phyloP scores from a whole-genome alignment of 1,284 basidiomycete genomes.

The Puccinia horiana region DNA sequence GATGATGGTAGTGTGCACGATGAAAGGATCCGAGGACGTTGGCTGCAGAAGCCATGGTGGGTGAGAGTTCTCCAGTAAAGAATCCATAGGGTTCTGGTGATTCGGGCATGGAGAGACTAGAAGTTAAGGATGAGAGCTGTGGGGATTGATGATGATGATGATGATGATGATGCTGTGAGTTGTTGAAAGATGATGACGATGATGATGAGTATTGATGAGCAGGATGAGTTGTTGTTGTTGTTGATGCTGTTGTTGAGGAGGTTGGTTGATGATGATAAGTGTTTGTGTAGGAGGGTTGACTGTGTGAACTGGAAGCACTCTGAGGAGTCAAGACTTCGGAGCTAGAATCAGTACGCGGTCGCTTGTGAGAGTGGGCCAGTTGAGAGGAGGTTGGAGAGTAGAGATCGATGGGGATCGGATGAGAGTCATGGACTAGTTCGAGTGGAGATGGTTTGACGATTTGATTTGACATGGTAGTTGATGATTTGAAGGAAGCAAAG shows the following conservation, averaged over 20 bases:
- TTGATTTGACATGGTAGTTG: conserved; percentile 3
- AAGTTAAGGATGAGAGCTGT: conserved; percentile 21
- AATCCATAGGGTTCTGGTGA: conserved; percentile 35
- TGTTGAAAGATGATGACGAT: background rate
- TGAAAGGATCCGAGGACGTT: conserved; percentile 45
- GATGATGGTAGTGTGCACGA: conserved; percentile 43
- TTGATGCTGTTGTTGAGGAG: conserved; percentile 2
- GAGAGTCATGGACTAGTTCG: conserved; percentile 16
- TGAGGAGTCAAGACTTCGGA: conserved; percentile 35
- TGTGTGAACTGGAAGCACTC: conserved; percentile 24
- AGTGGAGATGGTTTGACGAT: conserved; percentile 15
- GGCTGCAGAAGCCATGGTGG: conserved; percentile 42
- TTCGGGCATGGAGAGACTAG: conserved; percentile 17
- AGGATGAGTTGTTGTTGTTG: background rate
- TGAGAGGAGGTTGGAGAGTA: conserved; percentile 20
- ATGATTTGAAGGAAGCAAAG: conserved; percentile 37
- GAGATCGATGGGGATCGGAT: conserved; percentile 22
- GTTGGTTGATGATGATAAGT: background rate
- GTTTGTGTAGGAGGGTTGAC: background rate
- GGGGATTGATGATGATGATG: conserved; percentile 5
- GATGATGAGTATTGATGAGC: too few species aligned
- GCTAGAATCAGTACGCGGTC: conserved; percentile 25
- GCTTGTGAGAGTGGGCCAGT: conserved; percentile 13
- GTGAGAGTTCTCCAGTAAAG: conserved; percentile 40
- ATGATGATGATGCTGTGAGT: background rate